A percentile compares a stretch with the other conserved stretches of the same genome.
Conservation (phyloP, 192 early-diverging fungal species). For the Martensiomyces pterosporus region DNA sequence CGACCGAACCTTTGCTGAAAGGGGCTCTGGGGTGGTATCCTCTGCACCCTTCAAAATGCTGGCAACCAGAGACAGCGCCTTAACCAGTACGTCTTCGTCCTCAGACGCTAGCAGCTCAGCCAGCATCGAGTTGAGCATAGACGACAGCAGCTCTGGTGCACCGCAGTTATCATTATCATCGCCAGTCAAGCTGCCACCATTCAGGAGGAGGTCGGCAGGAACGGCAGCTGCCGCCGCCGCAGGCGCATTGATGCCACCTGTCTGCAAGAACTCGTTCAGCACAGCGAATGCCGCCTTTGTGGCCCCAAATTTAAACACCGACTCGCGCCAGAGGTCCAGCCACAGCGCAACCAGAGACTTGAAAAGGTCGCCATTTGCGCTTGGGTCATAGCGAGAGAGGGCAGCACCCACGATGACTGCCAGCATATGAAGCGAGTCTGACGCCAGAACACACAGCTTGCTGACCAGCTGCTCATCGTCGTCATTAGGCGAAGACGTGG, state of each 20-base stretch:
- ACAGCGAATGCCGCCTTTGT: background rate
- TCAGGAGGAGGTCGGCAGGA: too few species aligned
- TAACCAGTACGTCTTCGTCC: background rate
- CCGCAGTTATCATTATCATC: too few species aligned
- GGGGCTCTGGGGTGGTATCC: too few species aligned
- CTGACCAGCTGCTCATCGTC: too few species aligned
- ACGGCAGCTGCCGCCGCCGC: background rate
- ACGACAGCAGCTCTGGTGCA: background rate
- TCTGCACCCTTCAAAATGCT: too few species aligned
- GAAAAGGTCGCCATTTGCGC: too few species aligned
- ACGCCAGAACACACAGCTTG: too few species aligned
- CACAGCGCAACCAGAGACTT: slow-evolving; percentile 22
- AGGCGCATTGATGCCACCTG: background rate
- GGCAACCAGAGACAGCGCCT: too few species aligned
- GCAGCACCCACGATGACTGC: slow-evolving; percentile 1
- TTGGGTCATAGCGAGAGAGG: too few species aligned
- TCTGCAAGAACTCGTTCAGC: slow-evolving; percentile 6
- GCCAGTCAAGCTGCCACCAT: too few species aligned
- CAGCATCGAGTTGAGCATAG: slow-evolving; percentile 1
- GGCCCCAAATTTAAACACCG: background rate
- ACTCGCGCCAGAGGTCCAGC: slow-evolving; percentile 27
- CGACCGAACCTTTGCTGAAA: background rate
- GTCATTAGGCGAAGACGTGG: too few species aligned
- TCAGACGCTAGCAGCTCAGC: slow-evolving; percentile 2
- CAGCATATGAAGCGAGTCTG: too few species aligned